A percentile compares a stretch with the other conserved stretches of the same genome.
Conservation (phyloP, 1,139 yeast species). For the Suhomyces bokatorum region DNA sequence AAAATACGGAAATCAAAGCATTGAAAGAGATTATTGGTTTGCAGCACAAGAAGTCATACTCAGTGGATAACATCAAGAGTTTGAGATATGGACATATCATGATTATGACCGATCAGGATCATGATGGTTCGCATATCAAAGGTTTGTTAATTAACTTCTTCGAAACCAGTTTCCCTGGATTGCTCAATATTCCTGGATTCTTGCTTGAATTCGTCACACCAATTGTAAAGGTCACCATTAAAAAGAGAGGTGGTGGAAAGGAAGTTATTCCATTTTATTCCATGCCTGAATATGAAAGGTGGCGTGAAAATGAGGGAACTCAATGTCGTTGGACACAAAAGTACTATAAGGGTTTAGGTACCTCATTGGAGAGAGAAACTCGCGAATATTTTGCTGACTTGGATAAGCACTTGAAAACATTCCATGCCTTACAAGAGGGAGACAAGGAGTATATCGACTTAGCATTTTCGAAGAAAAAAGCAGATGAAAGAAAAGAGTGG, state of each 20-base stretch:
- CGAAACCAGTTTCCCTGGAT: conserved; percentile 93
- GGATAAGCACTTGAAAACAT: conserved; percentile 82
- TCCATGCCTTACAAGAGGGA: conserved; percentile 77
- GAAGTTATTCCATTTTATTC: conserved; percentile 76
- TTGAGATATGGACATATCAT: conserved; percentile 94
- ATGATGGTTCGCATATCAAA: conserved; percentile 97
- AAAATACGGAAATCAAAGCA: conserved; percentile 92
- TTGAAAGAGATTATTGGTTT: conserved; percentile 94
- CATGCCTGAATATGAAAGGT: conserved; percentile 92
- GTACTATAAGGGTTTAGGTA: conserved; percentile 98
- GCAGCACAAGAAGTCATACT: conserved; percentile 85
- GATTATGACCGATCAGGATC: conserved; percentile 99
- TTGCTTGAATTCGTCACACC: conserved; percentile 95
- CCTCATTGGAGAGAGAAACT: conserved; percentile 79
- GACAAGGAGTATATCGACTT: conserved; percentile 84
- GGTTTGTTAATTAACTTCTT: conserved; percentile 92
- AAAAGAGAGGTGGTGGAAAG: conserved; percentile 58
- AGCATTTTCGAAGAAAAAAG: conserved; percentile 93
- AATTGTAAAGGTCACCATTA: conserved; percentile 83
- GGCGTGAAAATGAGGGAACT: conserved; percentile 86
- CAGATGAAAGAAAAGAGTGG: conserved; percentile 98
- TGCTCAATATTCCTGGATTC: conserved; percentile 88
- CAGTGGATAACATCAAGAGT: conserved; percentile 59
- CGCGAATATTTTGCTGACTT: conserved; percentile 87
- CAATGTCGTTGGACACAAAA: conserved; percentile 86